These are phyloP conservation scores for Blechomonas ayalai DNA, from an alignment of 208 protist genomes.

Conservation along the genomic window DNA sequence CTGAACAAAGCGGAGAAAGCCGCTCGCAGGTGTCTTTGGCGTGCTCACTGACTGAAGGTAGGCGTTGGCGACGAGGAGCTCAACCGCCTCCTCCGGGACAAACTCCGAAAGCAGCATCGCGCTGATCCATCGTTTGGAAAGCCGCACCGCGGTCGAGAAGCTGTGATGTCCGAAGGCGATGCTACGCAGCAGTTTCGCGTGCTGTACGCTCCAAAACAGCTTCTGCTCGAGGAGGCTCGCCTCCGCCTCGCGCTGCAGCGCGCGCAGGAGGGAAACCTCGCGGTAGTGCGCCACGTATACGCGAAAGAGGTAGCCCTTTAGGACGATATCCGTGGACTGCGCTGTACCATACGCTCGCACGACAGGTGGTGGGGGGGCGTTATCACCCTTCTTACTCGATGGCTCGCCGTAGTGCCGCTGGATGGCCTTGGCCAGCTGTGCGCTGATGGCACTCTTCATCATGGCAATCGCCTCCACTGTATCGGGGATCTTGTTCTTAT, in stretches of 20 bases:
- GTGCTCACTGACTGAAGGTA: slow-evolving; percentile 31
- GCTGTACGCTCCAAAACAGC: slow-evolving; percentile 80
- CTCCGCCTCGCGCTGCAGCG: slow-evolving; percentile 61
- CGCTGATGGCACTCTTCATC: slow-evolving; percentile 84
- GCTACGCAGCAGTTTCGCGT: slow-evolving; percentile 72
- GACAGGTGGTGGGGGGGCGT: slow-evolving; percentile 8
- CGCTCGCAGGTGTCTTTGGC: slow-evolving; percentile 58
- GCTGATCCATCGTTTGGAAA: slow-evolving; percentile 76
- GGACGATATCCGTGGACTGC: slow-evolving; percentile 74
- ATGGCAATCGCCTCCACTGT: slow-evolving; percentile 71
- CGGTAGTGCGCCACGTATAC: slow-evolving; percentile 84
- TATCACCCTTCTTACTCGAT: background rate
- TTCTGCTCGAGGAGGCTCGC: slow-evolving; percentile 71
- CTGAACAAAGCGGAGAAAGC: slow-evolving; percentile 77
- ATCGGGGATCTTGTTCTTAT: slow-evolving; percentile 79
- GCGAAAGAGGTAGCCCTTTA: slow-evolving; percentile 78
- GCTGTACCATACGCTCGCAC: slow-evolving; percentile 54
- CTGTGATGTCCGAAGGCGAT: slow-evolving; percentile 70
- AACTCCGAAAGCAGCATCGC: slow-evolving; percentile 78
- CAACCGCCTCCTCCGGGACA: slow-evolving; percentile 68
- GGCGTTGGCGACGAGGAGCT: slow-evolving; percentile 75
- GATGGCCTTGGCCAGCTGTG: slow-evolving; percentile 72
- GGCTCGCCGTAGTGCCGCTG: slow-evolving; percentile 28
- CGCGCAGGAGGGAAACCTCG: slow-evolving; percentile 70
- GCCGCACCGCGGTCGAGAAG: slow-evolving; percentile 59